These are phyloP conservation scores for Mollisiaceae sp. DNA, from an alignment of 2,329 filamentous ascomycete species.

Conservation along the genomic window DNA sequence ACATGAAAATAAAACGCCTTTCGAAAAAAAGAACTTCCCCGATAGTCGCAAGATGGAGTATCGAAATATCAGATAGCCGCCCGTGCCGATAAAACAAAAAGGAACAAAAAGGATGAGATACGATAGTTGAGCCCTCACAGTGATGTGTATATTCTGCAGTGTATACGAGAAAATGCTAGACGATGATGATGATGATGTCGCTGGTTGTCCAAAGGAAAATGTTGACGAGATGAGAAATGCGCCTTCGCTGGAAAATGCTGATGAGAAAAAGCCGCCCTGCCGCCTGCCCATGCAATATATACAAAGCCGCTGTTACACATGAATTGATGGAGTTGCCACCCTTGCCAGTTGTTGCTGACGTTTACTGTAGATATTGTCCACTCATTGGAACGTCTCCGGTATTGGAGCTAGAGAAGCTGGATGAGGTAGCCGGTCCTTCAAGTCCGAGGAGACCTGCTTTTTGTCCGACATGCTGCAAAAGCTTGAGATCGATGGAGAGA, in stretches of 20 bases:
- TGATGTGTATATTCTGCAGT: conserved; percentile 19
- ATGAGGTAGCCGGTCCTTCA: conserved; percentile 18
- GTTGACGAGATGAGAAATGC: conserved; percentile 14
- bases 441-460: conserved; percentile 29
- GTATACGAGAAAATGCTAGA: conserved; percentile 17
- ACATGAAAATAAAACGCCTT: background rate
- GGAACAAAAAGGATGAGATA: background rate
- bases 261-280: conserved; percentile 29
- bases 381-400: conserved; percentile 26
- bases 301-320: conserved; percentile 29
- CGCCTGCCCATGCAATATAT: conserved; percentile 35
- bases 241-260: conserved; percentile 35
- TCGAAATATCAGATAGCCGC: conserved; percentile 12
- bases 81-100: background rate
- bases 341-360: conserved; percentile 11
- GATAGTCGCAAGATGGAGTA: conserved; percentile 9
- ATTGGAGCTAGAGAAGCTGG: conserved; percentile 32
- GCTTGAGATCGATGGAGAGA: conserved; percentile 73
- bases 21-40: background rate
- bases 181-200: conserved; percentile 5
- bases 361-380: conserved; percentile 17
- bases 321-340: conserved; percentile 15
- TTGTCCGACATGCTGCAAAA: conserved; percentile 57
- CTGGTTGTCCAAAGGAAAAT: background rate
- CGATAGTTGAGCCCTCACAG: background rate